Evolutionary conservation across 2,329 filamentous ascomycete species (phyloP), one percentile per base, ranked within the genome.

Genomic region (Verticillium zaregamsianum): DNA sequence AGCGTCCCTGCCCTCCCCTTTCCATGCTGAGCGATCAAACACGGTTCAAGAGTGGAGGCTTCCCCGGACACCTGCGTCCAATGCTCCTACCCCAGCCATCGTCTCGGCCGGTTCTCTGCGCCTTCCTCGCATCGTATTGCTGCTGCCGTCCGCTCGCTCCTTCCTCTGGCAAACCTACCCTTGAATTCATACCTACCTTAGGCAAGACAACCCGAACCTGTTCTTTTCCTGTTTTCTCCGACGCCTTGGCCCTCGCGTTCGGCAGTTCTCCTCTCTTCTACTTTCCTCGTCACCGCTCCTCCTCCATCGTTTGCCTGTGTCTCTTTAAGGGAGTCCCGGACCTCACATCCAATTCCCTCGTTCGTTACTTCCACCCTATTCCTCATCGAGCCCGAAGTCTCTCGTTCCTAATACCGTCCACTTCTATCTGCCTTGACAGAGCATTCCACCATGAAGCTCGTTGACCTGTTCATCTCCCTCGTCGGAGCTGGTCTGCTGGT

Each of bases 371-470:
- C 45, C 56, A 45, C 23, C 59, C 56, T 35, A 35, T 55, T 20
- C 32, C 58, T 55, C 33, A 58, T n/a, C 28, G 6, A 28, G 1
- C 60, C 56, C 9, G 31, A 39, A 56, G n/a, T 65, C 62, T 12
- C 54, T 64, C 25, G 54, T 52, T 23, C 45, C 20, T 37, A 57
- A 28, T 35, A 28, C 28, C 28, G 28, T 28, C 28, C 28, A 28
- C 28, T 5, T 28, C 28, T 5, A 28, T 28, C 28, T 6, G 9
- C 9, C 9, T 49, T 14, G n/a, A 23, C 9, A 23, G 8, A 23
- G 2, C 20, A n/a, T 11, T 28, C n/a, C 55, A 32, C 23, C 40
- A 66, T 66, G 65, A 66, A 64, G 59, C 15, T 61, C 33, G 39
- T 33, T 25, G 37, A 15, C 23, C 1, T 63, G 8, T 11, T 66